These are phyloP conservation scores for Oryza australiensis DNA, from an alignment of 176 grass and related monocot species.

Conservation along the genomic window DNA sequence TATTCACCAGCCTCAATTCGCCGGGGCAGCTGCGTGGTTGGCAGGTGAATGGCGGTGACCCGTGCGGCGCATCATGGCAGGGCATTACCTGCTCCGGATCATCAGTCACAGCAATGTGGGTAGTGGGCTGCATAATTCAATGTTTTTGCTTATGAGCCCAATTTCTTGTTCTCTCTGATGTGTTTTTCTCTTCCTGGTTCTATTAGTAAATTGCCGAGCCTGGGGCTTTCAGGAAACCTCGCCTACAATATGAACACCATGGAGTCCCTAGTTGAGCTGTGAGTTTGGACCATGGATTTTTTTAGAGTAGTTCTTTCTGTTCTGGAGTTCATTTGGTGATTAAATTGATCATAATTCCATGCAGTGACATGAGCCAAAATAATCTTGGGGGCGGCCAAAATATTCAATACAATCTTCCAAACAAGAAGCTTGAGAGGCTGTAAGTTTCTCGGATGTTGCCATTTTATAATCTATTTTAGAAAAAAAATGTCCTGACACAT, in stretches of 20 bases:
- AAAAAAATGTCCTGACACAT: slow-evolving; percentile 11
- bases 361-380: slow-evolving; percentile 91
- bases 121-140: slow-evolving; percentile 45
- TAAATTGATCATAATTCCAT: slow-evolving; percentile 38
- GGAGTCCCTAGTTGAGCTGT: slow-evolving; percentile 84
- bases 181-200: slow-evolving; percentile 1
- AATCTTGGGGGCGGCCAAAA: slow-evolving; percentile 67
- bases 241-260: slow-evolving; percentile 71
- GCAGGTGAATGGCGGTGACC: slow-evolving; percentile 72
- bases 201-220: slow-evolving; percentile 70
- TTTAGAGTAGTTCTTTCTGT: slow-evolving; percentile 6
- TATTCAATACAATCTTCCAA: slow-evolving; percentile 86
- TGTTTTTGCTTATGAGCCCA: background rate
- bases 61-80: slow-evolving; percentile 71
- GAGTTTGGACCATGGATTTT: slow-evolving; percentile 37
- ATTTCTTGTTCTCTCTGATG: slow-evolving; percentile 20
- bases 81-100: slow-evolving; percentile 82
- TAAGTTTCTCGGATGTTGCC: slow-evolving; percentile 38
- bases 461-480: background rate
- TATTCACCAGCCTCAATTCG: slow-evolving; percentile 90
- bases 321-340: slow-evolving; percentile 2
- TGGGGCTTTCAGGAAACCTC: slow-evolving; percentile 66
- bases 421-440: slow-evolving; percentile 80
- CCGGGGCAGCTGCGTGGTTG: slow-evolving; percentile 68
- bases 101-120: slow-evolving; percentile 74